Base-by-base conservation (phyloP, 2,329 filamentous ascomycete genomes). In the Fusarium dimerum region DNA sequence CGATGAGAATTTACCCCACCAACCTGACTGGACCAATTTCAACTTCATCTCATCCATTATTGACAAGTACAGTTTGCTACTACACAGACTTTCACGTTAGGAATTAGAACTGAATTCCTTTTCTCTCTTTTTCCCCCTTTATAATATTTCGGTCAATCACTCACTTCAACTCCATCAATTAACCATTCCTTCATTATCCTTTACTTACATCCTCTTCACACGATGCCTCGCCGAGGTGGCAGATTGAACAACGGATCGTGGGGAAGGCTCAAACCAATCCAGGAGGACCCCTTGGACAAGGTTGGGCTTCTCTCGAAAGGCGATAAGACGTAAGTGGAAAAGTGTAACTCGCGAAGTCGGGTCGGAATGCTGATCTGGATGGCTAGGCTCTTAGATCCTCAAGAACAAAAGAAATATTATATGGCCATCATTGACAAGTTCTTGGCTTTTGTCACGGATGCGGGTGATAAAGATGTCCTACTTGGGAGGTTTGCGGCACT, bases 291-390 rank as follows among this genome's bases (percentile, higher is more conserved):
- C 13, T 77, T 97, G 29, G 89, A 95, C 62, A 82, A 79, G 54
- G 88, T 95, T 61, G 92, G 93, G 2, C 80, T 96, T 59, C 90
- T 90, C 5, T 96, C 92, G 2, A 97, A 96, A 68, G 93, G 93
- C 47, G 93, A 97, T 71, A 89, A 81, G 44, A 87, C 89, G 92
- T 93, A 77, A 39, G 67, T 26, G 11, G 10, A 36, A 11, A 5
- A 36, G 10, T 5, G 9, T 36, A 4, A 26, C 20, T 7, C 20
- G 20, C 32, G 13, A 15, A 5, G 3, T 36, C 10, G 11, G 32
- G 32, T 12, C 32, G 32, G 10, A 11, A 36, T 3, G 32, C 32
- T 36, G 13, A 36, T 15, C 3, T 12, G 32, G 13, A 10, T 12
- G 32, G 13, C 39, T 16, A 90, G 88, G 64, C 76, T 92, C 36